Conservation (phyloP, 1,284 basidiomycete genomes). For the Moesziomyces aphidis region DNA sequence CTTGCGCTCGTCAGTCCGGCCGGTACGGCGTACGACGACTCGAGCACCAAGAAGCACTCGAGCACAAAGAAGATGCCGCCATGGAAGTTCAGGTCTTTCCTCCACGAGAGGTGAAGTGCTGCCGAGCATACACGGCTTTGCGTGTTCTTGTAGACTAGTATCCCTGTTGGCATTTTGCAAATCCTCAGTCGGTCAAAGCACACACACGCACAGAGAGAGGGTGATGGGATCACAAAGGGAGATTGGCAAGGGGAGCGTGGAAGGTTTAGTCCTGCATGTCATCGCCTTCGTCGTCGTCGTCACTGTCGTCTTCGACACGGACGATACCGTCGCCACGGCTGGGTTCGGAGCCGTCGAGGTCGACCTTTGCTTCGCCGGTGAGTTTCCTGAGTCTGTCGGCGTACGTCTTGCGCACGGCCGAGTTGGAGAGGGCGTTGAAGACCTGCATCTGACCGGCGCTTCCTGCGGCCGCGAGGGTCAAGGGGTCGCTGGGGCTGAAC, state of each 20-base stretch:
- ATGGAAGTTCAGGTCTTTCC: conserved; percentile 42
- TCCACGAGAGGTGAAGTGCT: conserved; percentile 34
- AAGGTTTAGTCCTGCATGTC: conserved; percentile 41
- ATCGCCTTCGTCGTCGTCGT: conserved; percentile 34
- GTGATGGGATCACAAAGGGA: neutral
- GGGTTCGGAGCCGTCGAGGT: conserved; percentile 40
- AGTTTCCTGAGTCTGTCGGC: conserved; percentile 62
- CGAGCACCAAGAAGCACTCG: conserved; percentile 22
- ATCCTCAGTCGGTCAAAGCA: neutral
- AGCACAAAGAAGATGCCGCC: conserved; percentile 23
- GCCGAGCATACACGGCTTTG: neutral
- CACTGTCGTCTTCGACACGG: conserved; percentile 41
- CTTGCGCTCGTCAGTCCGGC: conserved; percentile 18
- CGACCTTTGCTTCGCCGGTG: conserved; percentile 11
- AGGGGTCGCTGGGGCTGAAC: conserved; percentile 93
- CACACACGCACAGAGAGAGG: neutral
- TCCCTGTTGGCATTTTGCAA: neutral
- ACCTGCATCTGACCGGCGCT: conserved; percentile 91
- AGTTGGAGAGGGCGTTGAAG: conserved; percentile 77
- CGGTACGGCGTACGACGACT: conserved; percentile 12
- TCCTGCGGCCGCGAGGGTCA: conserved; percentile 93
- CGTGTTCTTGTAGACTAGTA: too few species aligned
- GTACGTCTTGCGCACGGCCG: conserved; percentile 67
- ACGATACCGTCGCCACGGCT: conserved; percentile 48
- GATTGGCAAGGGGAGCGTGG: too few species aligned